phyloP scores from a whole-genome alignment of 2,329 filamentous ascomycete species.

The Penicillium sumatraense region DNA sequence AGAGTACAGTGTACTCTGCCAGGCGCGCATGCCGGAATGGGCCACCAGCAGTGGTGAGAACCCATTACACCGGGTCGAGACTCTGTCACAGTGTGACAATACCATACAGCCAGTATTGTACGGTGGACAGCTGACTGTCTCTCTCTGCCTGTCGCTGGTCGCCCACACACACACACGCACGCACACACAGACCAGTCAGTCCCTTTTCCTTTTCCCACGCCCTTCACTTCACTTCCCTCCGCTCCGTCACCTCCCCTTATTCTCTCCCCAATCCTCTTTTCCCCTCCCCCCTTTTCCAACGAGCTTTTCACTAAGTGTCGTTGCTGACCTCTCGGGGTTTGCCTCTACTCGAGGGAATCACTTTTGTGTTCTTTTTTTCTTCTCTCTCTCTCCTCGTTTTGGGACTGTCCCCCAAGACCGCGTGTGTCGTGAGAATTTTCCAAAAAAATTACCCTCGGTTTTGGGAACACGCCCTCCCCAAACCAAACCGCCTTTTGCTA shows the following conservation, averaged over 20 bases:
- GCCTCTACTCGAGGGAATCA: slow-evolving; percentile 33
- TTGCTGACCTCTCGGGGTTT: slow-evolving; percentile 38
- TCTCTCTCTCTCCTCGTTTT: slow-evolving; percentile 3
- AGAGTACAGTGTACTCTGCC: too few species aligned
- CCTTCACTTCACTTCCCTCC: slow-evolving; percentile 25
- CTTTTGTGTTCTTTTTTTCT: slow-evolving; percentile 10
- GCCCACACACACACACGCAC: slow-evolving; percentile 59
- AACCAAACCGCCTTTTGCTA: neutral
- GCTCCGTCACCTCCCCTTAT: slow-evolving; percentile 24
- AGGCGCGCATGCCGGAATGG: neutral
- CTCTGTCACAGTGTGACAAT: slow-evolving; percentile 7
- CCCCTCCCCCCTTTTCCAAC: slow-evolving; percentile 34
- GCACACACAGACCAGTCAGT: slow-evolving; percentile 36
- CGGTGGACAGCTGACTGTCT: too few species aligned
- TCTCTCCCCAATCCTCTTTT: slow-evolving; percentile 13
- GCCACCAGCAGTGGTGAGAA: neutral
- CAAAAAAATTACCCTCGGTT: slow-evolving; percentile 11
- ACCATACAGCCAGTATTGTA: too few species aligned
- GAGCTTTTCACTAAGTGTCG: slow-evolving; percentile 60
- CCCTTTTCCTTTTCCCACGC: slow-evolving; percentile 7
- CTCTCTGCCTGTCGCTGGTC: too few species aligned
- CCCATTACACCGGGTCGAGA: neutral
- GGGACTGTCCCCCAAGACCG: neutral
- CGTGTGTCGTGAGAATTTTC: neutral
- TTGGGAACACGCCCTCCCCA: slow-evolving; percentile 1